These are phyloP conservation scores for Pseudocercospora fijiensis DNA, from an alignment of 2,329 filamentous ascomycete genomes.

Conservation along the genomic window DNA sequence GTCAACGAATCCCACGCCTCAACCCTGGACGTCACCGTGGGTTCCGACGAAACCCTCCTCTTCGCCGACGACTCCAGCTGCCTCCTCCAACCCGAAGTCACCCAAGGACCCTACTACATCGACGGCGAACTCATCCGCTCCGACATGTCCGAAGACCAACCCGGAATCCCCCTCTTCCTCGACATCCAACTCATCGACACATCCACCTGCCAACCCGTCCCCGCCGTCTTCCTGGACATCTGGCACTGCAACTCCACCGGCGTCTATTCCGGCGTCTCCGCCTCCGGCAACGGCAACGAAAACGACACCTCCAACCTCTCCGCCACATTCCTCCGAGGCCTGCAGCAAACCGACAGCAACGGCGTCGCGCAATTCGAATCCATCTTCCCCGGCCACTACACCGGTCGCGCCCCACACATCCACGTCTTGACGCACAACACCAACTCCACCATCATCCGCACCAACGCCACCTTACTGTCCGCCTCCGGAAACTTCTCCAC, in stretches of 20 bases:
- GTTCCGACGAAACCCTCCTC: constrained; percentile 27
- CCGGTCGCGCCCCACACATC: constrained; percentile 45
- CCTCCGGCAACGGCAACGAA: constrained; percentile 39
- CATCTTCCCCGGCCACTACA: constrained; percentile 49
- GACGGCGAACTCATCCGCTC: constrained; percentile 40
- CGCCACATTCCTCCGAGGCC: constrained; percentile 44
- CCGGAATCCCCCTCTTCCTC: constrained; percentile 44
- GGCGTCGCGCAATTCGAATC: constrained; percentile 47
- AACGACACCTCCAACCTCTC: constrained; percentile 36
- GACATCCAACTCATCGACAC: constrained; percentile 49
- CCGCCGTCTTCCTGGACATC: constrained; percentile 46
- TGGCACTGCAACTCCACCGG: constrained; percentile 47
- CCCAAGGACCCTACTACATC: constrained; percentile 31
- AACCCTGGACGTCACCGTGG: constrained; percentile 19
- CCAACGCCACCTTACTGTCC: constrained; percentile 54
- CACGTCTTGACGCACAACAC: constrained; percentile 43
- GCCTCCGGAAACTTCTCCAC: constrained; percentile 31
- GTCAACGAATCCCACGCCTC: constrained; percentile 31
- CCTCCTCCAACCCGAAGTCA: constrained; percentile 35
- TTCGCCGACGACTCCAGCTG: constrained; percentile 32
- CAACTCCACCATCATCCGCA: constrained; percentile 37
- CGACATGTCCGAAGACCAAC: constrained; percentile 45
- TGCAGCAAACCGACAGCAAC: constrained; percentile 44
- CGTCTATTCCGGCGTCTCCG: constrained; percentile 44
- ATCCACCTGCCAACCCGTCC: constrained; percentile 45